A percentile compares a stretch with the other conserved stretches of the same genome.
Evolutionary conservation across 1,139 yeast genomes (phyloP).

Genomic region (Scheffersomyces insectosa): DNA sequence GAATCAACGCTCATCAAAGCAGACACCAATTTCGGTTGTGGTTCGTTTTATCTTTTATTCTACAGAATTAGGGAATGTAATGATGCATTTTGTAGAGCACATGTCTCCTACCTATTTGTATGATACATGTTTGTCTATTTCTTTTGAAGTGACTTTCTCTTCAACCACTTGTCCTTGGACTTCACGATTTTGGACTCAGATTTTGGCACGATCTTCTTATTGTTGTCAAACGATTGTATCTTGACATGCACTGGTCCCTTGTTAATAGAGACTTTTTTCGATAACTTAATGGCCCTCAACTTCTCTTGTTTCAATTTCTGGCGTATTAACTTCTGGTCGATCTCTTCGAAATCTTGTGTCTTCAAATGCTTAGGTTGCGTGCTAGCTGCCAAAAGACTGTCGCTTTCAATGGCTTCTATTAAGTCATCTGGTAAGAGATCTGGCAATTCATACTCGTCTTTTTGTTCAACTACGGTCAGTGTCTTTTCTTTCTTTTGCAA

Average conservation of each 20-base stretch:
- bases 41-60: background rate
- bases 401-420: slow-evolving; percentile 28
- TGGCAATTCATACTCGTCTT: slow-evolving; percentile 36
- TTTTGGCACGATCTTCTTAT: slow-evolving; percentile 44
- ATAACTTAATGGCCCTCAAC: slow-evolving; percentile 40
- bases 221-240: slow-evolving; percentile 31
- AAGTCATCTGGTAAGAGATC: slow-evolving; percentile 54
- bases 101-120: background rate
- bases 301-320: slow-evolving; percentile 39
- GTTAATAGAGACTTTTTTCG: slow-evolving; percentile 37
- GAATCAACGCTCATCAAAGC: too few relatives aligned
- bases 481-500: slow-evolving; percentile 32
- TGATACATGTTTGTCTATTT: slow-evolving; percentile 19
- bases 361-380: slow-evolving; percentile 35
- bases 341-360: slow-evolving; percentile 36
- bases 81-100: background rate
- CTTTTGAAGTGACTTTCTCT: slow-evolving; percentile 51
- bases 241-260: slow-evolving; percentile 61
- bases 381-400: slow-evolving; percentile 3
- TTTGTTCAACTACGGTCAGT: slow-evolving; percentile 12
- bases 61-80: background rate
- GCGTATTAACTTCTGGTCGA: slow-evolving; percentile 22
- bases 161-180: slow-evolving; percentile 59
- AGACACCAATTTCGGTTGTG: too few relatives aligned
- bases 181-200: slow-evolving; percentile 43